Percentiles rank a stretch among this genome's conserved stretches.
These are phyloP conservation scores for Cyclostephanos tholiformis DNA, from an alignment of 108 stramenopile species.

Conservation along the genomic window DNA sequence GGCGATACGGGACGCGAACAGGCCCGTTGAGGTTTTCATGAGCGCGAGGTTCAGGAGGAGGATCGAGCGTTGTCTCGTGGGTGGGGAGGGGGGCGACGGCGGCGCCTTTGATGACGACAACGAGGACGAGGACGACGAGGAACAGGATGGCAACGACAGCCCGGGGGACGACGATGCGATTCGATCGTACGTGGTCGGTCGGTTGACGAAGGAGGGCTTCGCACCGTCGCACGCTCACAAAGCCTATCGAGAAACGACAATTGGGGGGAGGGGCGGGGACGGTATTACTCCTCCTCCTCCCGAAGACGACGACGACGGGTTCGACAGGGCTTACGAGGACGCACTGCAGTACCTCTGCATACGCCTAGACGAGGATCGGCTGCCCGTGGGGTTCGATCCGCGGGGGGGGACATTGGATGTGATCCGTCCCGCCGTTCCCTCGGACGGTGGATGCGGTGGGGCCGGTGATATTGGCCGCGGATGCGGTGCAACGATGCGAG, in stretches of 20 bases:
- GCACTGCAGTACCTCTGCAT: conserved; percentile 83
- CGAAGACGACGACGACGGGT: conserved; percentile 51
- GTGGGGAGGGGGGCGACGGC: conserved; percentile 29
- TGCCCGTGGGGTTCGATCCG: conserved; percentile 89
- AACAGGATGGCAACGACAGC: conserved; percentile 19
- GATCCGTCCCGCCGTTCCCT: conserved; percentile 23
- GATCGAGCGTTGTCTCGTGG: conserved; percentile 67
- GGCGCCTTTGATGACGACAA: conserved; percentile 23
- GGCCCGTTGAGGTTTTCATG: conserved; percentile 75
- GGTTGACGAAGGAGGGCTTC: conserved; percentile 79
- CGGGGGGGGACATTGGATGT: conserved; percentile 73
- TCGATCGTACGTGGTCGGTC: conserved; percentile 63
- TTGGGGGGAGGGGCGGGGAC: neutral
- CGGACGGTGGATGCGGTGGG: conserved; percentile 16
- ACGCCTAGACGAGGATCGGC: conserved; percentile 76
- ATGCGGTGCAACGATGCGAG: neutral
- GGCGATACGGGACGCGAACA: conserved; percentile 79
- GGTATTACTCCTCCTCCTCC: conserved; percentile 5
- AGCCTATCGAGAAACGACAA: conserved; percentile 44
- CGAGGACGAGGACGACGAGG: conserved; percentile 35
- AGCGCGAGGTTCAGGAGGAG: conserved; percentile 60
- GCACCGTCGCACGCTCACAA: conserved; percentile 58
- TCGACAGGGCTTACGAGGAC: conserved; percentile 70
- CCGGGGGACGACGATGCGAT: conserved; percentile 28
- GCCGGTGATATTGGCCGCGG: neutral